Percentiles rank a stretch among this genome's conserved stretches.
phyloP scores from a whole-genome alignment of 371 early-diverging fungal species.

The Mortierella polycephala region DNA sequence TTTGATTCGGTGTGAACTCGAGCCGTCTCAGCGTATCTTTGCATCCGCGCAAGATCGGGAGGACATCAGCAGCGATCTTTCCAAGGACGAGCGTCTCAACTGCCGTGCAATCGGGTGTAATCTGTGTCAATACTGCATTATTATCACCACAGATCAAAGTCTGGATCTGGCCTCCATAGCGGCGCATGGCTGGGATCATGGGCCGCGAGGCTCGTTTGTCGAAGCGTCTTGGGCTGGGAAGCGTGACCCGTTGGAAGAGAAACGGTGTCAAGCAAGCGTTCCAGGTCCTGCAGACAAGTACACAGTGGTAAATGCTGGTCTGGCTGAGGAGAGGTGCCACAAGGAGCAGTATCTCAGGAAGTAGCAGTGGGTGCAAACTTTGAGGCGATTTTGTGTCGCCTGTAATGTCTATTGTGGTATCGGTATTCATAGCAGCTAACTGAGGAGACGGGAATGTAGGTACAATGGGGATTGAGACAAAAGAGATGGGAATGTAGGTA shows the following conservation, averaged over 20 bases:
- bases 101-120: constrained; percentile 10
- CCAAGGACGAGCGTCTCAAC: constrained; percentile 36
- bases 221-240: constrained; percentile 18
- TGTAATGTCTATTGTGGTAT: no score
- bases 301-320: constrained; percentile 1
- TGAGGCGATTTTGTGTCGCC: not conserved
- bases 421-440: no score
- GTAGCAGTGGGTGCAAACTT: constrained; percentile 19
- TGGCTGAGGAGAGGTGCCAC: constrained; percentile 32
- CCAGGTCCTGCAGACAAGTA: constrained; percentile 39
- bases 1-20: constrained; percentile 15
- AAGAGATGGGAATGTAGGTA: no score
- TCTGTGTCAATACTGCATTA: constrained; percentile 17
- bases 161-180: constrained; percentile 21
- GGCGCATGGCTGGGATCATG: constrained; percentile 19
- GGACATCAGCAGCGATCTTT: constrained; percentile 22
- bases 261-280: constrained; percentile 23
- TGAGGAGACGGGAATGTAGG: no score
- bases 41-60: constrained; percentile 23
- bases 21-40: constrained; percentile 16
- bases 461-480: no score
- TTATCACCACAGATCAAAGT: constrained; percentile 24
- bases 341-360: constrained; percentile 34
- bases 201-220: constrained; percentile 27
- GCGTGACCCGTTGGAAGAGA: constrained; percentile 28